These are phyloP conservation scores for Cladosporium velox DNA, from an alignment of 2,329 filamentous ascomycete genomes.

Conservation along the genomic window DNA sequence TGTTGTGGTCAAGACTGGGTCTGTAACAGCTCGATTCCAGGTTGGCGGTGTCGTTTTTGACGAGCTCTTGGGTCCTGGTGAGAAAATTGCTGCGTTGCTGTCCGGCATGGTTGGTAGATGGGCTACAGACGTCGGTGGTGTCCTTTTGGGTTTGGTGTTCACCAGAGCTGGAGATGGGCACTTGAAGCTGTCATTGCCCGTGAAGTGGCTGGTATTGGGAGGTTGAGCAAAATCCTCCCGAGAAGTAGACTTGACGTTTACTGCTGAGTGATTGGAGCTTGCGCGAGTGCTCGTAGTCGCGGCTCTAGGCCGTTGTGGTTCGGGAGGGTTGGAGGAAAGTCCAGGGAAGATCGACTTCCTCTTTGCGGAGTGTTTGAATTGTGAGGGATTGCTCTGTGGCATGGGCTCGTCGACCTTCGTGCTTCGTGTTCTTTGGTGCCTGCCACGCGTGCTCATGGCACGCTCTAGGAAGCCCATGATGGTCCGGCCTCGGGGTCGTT, in stretches of 20 bases:
- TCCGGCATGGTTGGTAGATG: slow-evolving; percentile 5
- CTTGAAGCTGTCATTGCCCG: slow-evolving; percentile 31
- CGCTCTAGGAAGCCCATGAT: slow-evolving; percentile 18
- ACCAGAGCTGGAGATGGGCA: slow-evolving; percentile 27
- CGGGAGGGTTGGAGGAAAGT: slow-evolving; percentile 2
- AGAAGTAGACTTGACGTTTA: neutral
- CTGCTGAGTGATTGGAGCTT: neutral
- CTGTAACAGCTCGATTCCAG: slow-evolving; percentile 30
- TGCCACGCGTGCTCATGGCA: slow-evolving; percentile 12
- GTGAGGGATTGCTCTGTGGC: neutral
- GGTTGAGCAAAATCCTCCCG: neutral
- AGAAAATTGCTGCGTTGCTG: neutral
- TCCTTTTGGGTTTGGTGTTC: slow-evolving; percentile 6
- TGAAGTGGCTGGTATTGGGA: slow-evolving; percentile 27
- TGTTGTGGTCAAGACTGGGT: slow-evolving; percentile 24
- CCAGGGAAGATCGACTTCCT: slow-evolving; percentile 19
- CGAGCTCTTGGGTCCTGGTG: neutral
- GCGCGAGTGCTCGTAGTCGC: neutral
- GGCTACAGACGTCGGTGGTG: slow-evolving; percentile 2
- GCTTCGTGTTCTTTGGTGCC: slow-evolving; percentile 13
- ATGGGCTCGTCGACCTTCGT: slow-evolving; percentile 3
- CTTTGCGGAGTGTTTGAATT: slow-evolving; percentile 5
- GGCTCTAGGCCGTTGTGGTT: neutral
- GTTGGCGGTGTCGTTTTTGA: slow-evolving; percentile 18
- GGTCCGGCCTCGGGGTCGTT: neutral